Conservation (phyloP, 306 rosid species). For the Inga oerstediana region DNA sequence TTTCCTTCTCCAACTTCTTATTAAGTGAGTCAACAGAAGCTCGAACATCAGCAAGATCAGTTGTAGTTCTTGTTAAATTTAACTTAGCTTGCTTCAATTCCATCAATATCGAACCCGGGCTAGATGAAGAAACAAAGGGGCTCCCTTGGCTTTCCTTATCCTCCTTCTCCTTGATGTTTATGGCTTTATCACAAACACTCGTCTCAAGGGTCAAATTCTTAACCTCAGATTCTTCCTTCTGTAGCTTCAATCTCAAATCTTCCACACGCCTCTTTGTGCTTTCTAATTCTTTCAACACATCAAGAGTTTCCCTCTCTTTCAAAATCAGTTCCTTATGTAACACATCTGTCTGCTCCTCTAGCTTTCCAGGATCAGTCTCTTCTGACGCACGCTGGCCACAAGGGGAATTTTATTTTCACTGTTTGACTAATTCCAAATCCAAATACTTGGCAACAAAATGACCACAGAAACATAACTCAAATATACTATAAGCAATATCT, state of each 20-base stretch:
- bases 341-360: slow-evolving; percentile 42
- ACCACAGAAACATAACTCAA: background rate
- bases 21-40: slow-evolving; percentile 68
- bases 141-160: background rate
- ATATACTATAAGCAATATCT: background rate
- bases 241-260: slow-evolving; percentile 43
- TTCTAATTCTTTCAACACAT: slow-evolving; percentile 53
- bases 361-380: slow-evolving; percentile 29
- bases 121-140: slow-evolving; percentile 22
- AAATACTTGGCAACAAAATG: background rate
- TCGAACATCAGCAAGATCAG: slow-evolving; percentile 78
- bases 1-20: slow-evolving; percentile 82
- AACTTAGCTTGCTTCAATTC: slow-evolving; percentile 87
- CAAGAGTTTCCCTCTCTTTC: slow-evolving; percentile 54
- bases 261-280: slow-evolving; percentile 49
- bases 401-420: background rate
- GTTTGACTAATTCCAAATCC: slow-evolving; percentile 14
- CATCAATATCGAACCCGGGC: slow-evolving; percentile 54
- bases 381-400: slow-evolving; percentile 19
- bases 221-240: slow-evolving; percentile 37
- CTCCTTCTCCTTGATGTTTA: background rate
- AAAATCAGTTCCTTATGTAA: slow-evolving; percentile 50
- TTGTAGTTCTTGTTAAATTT: slow-evolving; percentile 75
- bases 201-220: slow-evolving; percentile 2
- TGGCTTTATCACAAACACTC: background rate